Evolutionary conservation across 768 basidiomycete species (phyloP).

Genomic region (Lactifluus piperatus): DNA sequence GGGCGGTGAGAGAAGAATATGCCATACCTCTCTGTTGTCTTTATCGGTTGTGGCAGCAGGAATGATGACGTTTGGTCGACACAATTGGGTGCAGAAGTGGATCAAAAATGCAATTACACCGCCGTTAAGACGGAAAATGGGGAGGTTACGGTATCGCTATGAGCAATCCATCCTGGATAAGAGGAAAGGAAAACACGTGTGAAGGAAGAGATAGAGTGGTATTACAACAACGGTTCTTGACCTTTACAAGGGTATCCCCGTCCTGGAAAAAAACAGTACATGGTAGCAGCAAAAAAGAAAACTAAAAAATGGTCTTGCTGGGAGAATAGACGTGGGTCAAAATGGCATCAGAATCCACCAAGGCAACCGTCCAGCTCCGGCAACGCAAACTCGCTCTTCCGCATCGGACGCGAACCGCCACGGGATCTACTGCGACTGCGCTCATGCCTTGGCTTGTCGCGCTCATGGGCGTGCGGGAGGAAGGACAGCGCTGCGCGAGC

Average conservation of each 20-base stretch:
- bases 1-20: not conserved
- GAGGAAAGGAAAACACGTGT: not conserved
- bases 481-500: not conserved
- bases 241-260: constrained; percentile 5
- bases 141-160: constrained; percentile 12
- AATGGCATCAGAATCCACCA: constrained; percentile 22
- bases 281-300: no score
- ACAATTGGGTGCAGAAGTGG: not conserved
- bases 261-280: not conserved
- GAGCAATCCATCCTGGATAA: constrained; percentile 11
- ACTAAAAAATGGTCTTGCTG: no score
- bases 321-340: no score
- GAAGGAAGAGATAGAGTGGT: not conserved
- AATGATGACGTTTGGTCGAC: not conserved
- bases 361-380: constrained; percentile 23
- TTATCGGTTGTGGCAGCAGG: not conserved
- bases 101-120: constrained; percentile 14
- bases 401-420: not conserved
- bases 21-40: not conserved
- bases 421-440: constrained; percentile 3
- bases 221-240: constrained; percentile 11
- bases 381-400: constrained; percentile 15
- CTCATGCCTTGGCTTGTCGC: constrained; percentile 5
- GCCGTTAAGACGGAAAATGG: not conserved
- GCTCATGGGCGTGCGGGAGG: constrained; percentile 14